These are phyloP conservation scores for Cadophora luteo-olivacea DNA, from an alignment of 2,329 filamentous ascomycete genomes.

Conservation along the genomic window DNA sequence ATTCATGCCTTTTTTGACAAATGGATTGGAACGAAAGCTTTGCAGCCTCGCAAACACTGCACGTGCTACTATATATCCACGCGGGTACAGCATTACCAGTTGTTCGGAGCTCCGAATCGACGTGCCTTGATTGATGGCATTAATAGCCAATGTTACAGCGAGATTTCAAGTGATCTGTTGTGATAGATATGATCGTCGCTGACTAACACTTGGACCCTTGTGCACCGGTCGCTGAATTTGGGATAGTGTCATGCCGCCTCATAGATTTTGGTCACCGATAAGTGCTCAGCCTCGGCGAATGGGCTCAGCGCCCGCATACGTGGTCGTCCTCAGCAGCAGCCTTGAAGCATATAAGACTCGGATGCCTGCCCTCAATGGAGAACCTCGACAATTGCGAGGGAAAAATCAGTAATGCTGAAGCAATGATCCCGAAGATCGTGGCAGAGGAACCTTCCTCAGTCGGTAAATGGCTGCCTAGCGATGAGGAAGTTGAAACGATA, in stretches of 20 bases:
- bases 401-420: background rate
- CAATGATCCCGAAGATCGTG: background rate
- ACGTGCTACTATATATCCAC: no score
- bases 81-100: no score
- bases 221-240: background rate
- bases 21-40: no score
- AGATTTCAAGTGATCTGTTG: no score
- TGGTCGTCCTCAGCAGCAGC: slow-evolving; percentile 4
- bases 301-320: slow-evolving; percentile 3
- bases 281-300: slow-evolving; percentile 3
- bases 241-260: background rate
- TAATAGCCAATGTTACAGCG: no score
- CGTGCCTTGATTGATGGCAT: no score
- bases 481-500: slow-evolving; percentile 16
- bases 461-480: slow-evolving; percentile 3
- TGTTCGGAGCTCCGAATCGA: no score
- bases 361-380: background rate
- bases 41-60: no score
- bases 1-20: no score
- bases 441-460: background rate
- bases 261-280: background rate
- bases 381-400: background rate
- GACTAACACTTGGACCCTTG: background rate
- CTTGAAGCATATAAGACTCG: background rate
- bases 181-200: background rate